These are phyloP conservation scores for Tetrahymena borealis DNA, from an alignment of 73 alveolate species.

Conservation along the genomic window DNA sequence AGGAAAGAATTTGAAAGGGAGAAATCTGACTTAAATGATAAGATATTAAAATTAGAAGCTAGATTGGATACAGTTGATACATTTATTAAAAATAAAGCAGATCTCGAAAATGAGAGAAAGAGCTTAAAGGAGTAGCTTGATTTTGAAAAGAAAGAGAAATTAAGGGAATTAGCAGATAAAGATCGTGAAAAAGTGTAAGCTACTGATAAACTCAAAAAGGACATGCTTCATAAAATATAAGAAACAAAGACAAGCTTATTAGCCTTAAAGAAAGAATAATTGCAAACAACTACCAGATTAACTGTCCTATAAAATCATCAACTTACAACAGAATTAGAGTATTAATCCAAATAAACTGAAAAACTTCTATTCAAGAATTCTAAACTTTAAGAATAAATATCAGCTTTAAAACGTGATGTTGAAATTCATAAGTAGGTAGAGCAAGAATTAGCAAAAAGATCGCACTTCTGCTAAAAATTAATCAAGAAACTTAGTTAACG, in stretches of 20 bases:
- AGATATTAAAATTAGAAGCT: constrained; percentile 24
- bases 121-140: constrained; percentile 40
- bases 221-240: constrained; percentile 75
- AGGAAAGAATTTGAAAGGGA: constrained; percentile 20
- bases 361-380: constrained; percentile 83
- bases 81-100: constrained; percentile 24
- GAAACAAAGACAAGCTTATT: constrained; percentile 69
- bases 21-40: constrained; percentile 16
- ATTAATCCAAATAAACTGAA: constrained; percentile 90
- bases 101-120: constrained; percentile 24
- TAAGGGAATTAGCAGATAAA: constrained; percentile 69
- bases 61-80: constrained; percentile 39
- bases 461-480: constrained; percentile 77
- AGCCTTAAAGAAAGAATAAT: constrained; percentile 71
- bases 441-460: constrained; percentile 87
- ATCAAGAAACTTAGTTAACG: constrained; percentile 61
- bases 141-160: constrained; percentile 61
- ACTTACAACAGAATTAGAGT: constrained; percentile 92
- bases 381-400: constrained; percentile 72
- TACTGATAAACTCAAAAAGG: constrained; percentile 76
- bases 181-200: constrained; percentile 75
- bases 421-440: constrained; percentile 97
- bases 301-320: constrained; percentile 93
- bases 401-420: constrained; percentile 85
- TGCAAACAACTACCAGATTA: constrained; percentile 86